Evolutionary conservation across 1,284 basidiomycete genomes (phyloP).

Genomic region (Leccinum fallax): DNA sequence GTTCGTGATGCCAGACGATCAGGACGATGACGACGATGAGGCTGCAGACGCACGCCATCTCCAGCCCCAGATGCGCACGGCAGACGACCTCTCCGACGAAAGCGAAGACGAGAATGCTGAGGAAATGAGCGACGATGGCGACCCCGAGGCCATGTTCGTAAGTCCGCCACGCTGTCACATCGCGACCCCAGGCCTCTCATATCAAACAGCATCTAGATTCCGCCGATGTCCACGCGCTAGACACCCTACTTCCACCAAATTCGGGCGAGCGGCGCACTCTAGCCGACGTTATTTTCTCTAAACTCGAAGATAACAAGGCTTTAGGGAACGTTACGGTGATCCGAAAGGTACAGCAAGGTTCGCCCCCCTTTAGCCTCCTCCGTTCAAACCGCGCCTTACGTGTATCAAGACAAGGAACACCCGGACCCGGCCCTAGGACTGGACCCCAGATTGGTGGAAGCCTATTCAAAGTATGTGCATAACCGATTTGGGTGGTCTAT

Average conservation of each 20-base stretch:
- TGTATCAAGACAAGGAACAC: conserved; percentile 54
- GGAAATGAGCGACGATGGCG: conserved; percentile 51
- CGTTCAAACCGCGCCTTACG: conserved; percentile 3
- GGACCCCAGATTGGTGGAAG: conserved; percentile 95
- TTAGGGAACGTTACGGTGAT: conserved; percentile 52
- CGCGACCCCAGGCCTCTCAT: conserved; percentile 18
- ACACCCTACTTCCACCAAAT: conserved; percentile 75
- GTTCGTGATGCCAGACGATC: conserved; percentile 58
- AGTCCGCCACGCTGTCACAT: conserved; percentile 30
- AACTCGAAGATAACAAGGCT: conserved; percentile 68
- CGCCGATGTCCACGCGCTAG: conserved; percentile 82
- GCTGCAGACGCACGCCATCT: conserved; percentile 46
- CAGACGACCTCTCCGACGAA: conserved; percentile 48
- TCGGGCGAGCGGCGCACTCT: conserved; percentile 79
- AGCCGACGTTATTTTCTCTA: conserved; percentile 95
- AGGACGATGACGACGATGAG: conserved; percentile 38
- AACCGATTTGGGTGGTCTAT: background rate
- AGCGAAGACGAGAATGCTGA: conserved; percentile 54
- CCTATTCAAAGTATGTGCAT: conserved; percentile 82
- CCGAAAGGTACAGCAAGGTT: conserved; percentile 62
- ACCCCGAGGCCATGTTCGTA: conserved; percentile 63
- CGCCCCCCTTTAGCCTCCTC: conserved; percentile 6
- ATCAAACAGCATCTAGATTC: conserved; percentile 81
- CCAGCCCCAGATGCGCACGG: conserved; percentile 26
- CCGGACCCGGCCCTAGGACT: conserved; percentile 91